Evolutionary conservation across 164 flowering plant species (phyloP), one percentile per base, ranked within the genome.

Genomic region (Akebia trifoliata): DNA sequence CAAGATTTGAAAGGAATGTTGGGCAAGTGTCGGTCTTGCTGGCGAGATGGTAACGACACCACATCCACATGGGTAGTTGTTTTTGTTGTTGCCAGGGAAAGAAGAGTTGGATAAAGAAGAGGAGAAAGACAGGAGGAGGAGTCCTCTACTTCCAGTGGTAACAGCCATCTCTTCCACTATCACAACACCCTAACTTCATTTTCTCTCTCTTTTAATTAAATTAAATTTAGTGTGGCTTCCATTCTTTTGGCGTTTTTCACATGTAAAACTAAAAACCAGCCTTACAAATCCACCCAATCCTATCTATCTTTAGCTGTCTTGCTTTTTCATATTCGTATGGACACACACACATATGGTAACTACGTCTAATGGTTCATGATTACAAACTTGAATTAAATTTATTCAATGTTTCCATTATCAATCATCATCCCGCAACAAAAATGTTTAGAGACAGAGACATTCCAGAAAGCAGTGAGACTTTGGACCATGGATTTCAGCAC

Each of bases 111-210:
- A 48, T 15, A 30, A 28, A 22, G 59, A 54, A 45, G 68, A 50
- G 8, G 72, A 59, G 28, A 56, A 53, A 10, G 70, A 57, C 35
- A 73, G 72, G 46, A 54, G 69, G 40, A 75, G 61, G 20, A 62
- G 66, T 51, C 71, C 61, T 15, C 66, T 56, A 57, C 67, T 72
- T 60, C 75, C 75, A 42, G 60, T 52, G 61, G 76, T 71, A 69
- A 56, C 59, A 3, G 74, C 78, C 87, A 84, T 81, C 36, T 62
- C 58, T 66, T 22, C 2, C 36, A 20, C 40, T 47, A 38, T 56
- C 56, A 28, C 67, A 30, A 22, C 54, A 52, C 39, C 54, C 39
- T 10, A 50, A n/a, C n/a, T n/a, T n/a, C n/a, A n/a, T n/a, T n/a
- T n/a, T n/a, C n/a, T n/a, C n/a, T n/a, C n/a, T n/a, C n/a, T n/a